Evolutionary conservation across 805 yeast species (phyloP), one percentile per base, ranked within the genome.

Genomic region (Nakazawaea ishiwadae): DNA sequence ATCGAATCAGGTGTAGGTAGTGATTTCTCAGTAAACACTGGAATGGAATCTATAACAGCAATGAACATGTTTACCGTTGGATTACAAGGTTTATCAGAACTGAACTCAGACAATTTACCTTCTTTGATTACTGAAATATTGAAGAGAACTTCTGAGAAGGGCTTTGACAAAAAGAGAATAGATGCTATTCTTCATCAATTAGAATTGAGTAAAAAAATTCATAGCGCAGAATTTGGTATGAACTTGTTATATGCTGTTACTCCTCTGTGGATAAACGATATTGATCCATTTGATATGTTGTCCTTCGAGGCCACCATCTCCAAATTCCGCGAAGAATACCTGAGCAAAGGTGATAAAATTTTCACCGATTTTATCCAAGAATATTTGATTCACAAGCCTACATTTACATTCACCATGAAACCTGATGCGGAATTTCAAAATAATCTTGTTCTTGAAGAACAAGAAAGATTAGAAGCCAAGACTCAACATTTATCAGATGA

Each of bases 151-250:
- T 56, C 67, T 9, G 56, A 57, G 17, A 55, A 55, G 4, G 75
- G 77, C 1, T 76, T 84, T 51, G 73, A 79, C 8, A 64, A 66
- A 14, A 55, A 68, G 12, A 78, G 87, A 52, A 73, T 93, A n/a
- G 81, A 84, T 42, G 98, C 96, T 0, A 76, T 91, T 37, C 69
- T 93, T 29, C 95, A 89, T 59, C 98, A 90, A 58, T 63, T 89
- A 27, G 99, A 93, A 58, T 63, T 93, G 23, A 63, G 79, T 27
- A 81, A 87, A 57, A 87, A 87, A 51, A 90, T 88, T 50, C 95
- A 89, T 48, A 89, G 83, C 51, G 81, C 98, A 0, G 85, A 86
- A 46, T 93, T 88, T 65, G 99, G 99, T 9, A 65, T 93, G 67
- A 79, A 79, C 28, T 58, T 91, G 35, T 66, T 91, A 26, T 78